phyloP scores from a whole-genome alignment of 106 monocot species.

The Dactylorhiza incarnata region DNA sequence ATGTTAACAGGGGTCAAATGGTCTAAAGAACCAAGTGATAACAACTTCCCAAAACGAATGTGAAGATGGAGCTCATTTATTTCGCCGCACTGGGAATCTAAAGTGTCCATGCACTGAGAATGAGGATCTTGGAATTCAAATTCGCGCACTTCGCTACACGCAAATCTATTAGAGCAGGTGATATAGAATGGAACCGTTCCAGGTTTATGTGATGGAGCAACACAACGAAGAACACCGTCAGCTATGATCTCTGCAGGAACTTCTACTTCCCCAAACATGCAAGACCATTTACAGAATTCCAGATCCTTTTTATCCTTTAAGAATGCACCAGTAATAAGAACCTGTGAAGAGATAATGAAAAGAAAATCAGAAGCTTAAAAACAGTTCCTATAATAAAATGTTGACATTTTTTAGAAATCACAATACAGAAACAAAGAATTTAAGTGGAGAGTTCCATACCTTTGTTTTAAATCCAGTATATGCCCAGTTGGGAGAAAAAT shows the following conservation, averaged over 20 bases:
- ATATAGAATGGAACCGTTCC: slow-evolving; percentile 79
- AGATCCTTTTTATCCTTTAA: slow-evolving; percentile 43
- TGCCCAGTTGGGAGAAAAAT: slow-evolving; percentile 46
- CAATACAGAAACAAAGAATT: background rate
- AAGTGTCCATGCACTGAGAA: slow-evolving; percentile 29
- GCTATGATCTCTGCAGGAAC: slow-evolving; percentile 62
- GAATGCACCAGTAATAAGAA: slow-evolving; percentile 59
- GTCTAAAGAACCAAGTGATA: slow-evolving; percentile 25
- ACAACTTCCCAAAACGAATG: slow-evolving; percentile 50
- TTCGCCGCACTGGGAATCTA: slow-evolving; percentile 16
- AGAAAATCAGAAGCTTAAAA: background rate
- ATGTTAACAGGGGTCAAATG: slow-evolving; percentile 1
- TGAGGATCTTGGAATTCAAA: slow-evolving; percentile 52
- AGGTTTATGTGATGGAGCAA: slow-evolving; percentile 44
- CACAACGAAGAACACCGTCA: slow-evolving; percentile 52
- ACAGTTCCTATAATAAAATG: too few relatives aligned
- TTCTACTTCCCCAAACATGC: slow-evolving; percentile 90
- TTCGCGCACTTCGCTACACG: slow-evolving; percentile 87
- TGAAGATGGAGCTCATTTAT: slow-evolving; percentile 38
- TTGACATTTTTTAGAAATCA: too few relatives aligned
- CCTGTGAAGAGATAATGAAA: slow-evolving; percentile 10
- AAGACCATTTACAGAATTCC: slow-evolving; percentile 67
- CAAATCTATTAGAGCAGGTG: slow-evolving; percentile 70
- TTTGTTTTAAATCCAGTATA: slow-evolving; percentile 26
- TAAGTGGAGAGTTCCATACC: slow-evolving; percentile 5